These are phyloP conservation scores for Dalbergia cochinchinensis DNA, from an alignment of 306 rosid genomes.

Conservation along the genomic window DNA sequence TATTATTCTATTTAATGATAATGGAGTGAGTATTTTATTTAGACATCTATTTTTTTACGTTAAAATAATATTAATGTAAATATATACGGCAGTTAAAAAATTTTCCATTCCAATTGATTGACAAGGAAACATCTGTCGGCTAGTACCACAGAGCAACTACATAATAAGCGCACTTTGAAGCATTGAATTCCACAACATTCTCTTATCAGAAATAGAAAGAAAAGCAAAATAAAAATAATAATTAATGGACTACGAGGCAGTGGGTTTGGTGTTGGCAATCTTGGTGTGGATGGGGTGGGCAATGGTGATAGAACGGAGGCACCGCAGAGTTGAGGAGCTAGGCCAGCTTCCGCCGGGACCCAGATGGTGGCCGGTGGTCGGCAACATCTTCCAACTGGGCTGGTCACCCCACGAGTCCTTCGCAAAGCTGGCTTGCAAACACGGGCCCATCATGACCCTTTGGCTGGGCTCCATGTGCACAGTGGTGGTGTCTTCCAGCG, in stretches of 20 bases:
- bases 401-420: constrained; percentile 75
- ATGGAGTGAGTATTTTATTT: too few relatives aligned
- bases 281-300: constrained; percentile 51
- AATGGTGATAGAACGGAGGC: constrained; percentile 15
- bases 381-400: constrained; percentile 73
- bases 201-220: neutral
- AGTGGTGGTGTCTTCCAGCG: constrained; percentile 71
- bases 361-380: constrained; percentile 74
- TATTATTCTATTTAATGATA: too few relatives aligned
- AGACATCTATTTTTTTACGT: too few relatives aligned
- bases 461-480: constrained; percentile 91
- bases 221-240: neutral
- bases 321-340: constrained; percentile 2
- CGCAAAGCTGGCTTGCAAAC: constrained; percentile 57
- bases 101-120: neutral
- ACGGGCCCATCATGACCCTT: constrained; percentile 82
- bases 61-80: too few relatives aligned
- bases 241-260: constrained; percentile 49
- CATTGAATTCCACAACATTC: neutral
- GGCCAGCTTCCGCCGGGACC: constrained; percentile 88
- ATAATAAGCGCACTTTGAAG: neutral
- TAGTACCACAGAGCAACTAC: neutral
- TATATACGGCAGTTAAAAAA: neutral
- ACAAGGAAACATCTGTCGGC: neutral
- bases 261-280: constrained; percentile 37